These are phyloP conservation scores for Persicaria tinctoria DNA, from an alignment of 148 eudicot genomes.

Conservation along the genomic window DNA sequence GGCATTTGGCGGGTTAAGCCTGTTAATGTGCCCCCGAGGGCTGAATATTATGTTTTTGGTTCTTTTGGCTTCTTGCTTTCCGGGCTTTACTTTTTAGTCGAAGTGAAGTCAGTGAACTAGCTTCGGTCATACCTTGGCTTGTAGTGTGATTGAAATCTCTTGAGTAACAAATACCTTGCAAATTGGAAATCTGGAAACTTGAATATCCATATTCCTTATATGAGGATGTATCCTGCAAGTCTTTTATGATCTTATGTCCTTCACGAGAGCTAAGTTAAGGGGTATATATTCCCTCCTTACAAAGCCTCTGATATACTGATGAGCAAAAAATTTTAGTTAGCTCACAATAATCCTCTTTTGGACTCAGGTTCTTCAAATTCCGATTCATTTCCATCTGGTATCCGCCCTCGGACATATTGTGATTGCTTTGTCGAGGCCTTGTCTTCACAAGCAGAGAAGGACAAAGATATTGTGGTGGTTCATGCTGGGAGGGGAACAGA, in stretches of 20 bases:
- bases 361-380: slow-evolving; percentile 29
- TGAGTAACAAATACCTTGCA: too few species aligned
- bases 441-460: slow-evolving; percentile 48
- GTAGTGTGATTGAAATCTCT: too few species aligned
- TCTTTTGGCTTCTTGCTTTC: not conserved
- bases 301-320: not conserved
- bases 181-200: not conserved
- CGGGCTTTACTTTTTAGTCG: not conserved
- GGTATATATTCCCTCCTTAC: not conserved
- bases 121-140: too few species aligned
- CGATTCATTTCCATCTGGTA: slow-evolving; percentile 23
- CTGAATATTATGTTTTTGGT: not conserved
- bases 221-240: not conserved
- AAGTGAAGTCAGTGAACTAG: too few species aligned
- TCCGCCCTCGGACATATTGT: slow-evolving; percentile 47
- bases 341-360: slow-evolving; percentile 3
- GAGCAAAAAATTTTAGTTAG: not conserved
- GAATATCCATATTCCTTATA: not conserved
- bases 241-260: not conserved
- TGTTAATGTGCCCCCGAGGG: not conserved
- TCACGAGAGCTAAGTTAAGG: not conserved
- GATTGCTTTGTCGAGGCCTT: slow-evolving; percentile 67
- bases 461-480: slow-evolving; percentile 73
- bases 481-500: slow-evolving; percentile 81
- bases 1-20: not conserved